Base-by-base conservation (phyloP, 176 grass and related monocot species). In the Phragmites australis region DNA sequence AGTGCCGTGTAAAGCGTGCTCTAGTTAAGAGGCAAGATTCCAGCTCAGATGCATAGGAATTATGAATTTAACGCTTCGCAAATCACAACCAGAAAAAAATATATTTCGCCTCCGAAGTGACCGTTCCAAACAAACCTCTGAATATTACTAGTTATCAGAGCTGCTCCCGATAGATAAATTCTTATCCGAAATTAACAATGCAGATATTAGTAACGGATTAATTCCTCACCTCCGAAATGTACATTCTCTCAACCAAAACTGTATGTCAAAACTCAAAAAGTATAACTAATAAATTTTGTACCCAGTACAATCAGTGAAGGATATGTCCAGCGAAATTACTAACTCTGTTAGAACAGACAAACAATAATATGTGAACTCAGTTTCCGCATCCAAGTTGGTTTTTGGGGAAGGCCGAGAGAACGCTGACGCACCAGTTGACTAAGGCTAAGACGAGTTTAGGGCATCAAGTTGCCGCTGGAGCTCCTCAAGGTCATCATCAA, bases 401-500 rank as follows among this genome's bases (percentile, higher is more conserved):
- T 16, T 47, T 23, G 27, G 39, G 22, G 46, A 19, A 73, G 46
- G 26, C 34, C 9, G 1, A 37, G 49, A n/a, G 25, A 41, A 8
- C 8, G 23, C 46, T 65, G 12, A 63, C 15, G 34, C 25, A 32
- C 34, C 46, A 18, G 46, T 12, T 42, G 22, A 27, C 9, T 12
- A 48, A 66, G 31, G 51, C 81, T 85, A 97, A 16, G 83, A 85
- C 23, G 82, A 66, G 27, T 97, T 97, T 17, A 98, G 85, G 31
- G 88, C 92, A 85, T 94, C 90, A 53, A 98, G 95, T 78, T 94
- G 95, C 25, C 92, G 86, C 70, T 93, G 95, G 43, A 98, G 92
- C 72, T 91, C 95, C 73, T 91, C 91, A 32, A 98, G 85, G 70
- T 98, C 90, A 75, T 94, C 90, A 1, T 85, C 90, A 5, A 90